Evolutionary conservation across 1,284 basidiomycete species (phyloP).

Genomic region (Mycosarcoma maydis): DNA sequence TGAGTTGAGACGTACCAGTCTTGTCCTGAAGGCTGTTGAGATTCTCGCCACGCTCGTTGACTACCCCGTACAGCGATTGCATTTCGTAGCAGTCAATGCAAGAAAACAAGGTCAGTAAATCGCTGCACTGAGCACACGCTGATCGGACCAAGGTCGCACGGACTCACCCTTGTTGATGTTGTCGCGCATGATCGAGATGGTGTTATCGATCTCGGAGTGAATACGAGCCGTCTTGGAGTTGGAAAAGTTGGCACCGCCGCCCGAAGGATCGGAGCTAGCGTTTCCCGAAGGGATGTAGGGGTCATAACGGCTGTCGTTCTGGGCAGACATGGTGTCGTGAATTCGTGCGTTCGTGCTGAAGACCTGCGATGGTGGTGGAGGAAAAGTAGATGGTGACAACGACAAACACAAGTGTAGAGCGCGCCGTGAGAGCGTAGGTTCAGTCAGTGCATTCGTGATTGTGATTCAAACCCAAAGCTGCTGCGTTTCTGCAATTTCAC

Average conservation of each 20-base stretch:
- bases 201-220: conserved; percentile 65
- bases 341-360: not conserved
- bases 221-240: conserved; percentile 63
- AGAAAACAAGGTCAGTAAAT: conserved; percentile 3
- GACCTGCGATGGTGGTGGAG: conserved; percentile 8
- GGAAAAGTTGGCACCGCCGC: conserved; percentile 51
- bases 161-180: conserved; percentile 75
- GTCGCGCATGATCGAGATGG: conserved; percentile 87
- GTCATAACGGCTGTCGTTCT: conserved; percentile 60
- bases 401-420: conserved; percentile 1
- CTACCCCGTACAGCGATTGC: conserved; percentile 68
- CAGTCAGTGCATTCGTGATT: too few species aligned
- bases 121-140: not conserved
- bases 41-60: conserved; percentile 92
- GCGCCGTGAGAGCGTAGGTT: too few species aligned
- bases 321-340: conserved; percentile 37
- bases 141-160: not conserved
- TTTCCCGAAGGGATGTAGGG: conserved; percentile 64
- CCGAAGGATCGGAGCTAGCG: conserved; percentile 46
- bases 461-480: not conserved
- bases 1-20: conserved; percentile 89
- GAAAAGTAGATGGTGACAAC: conserved; percentile 1
- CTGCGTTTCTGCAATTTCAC: not conserved
- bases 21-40: conserved; percentile 96
- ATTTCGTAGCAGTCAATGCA: not conserved